Percentiles rank a stretch among this genome's conserved stretches.
Conservation (phyloP, 345 rosid genomes). For the Murraya koenigii region DNA sequence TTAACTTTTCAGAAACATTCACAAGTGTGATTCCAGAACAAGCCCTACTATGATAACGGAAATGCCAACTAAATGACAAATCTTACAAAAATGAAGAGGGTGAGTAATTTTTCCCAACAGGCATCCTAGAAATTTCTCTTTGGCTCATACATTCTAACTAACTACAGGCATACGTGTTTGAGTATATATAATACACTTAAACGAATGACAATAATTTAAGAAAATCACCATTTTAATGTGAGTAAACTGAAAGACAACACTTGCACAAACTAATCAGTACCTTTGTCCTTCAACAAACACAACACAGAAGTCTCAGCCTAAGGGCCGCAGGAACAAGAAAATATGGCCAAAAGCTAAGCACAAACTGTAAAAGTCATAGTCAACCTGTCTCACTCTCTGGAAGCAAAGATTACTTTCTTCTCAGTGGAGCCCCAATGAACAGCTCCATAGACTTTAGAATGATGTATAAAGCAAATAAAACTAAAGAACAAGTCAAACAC, state of each 20-base stretch:
- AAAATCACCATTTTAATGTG: neutral
- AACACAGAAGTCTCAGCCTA: neutral
- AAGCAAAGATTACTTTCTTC: neutral
- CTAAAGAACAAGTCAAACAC: neutral
- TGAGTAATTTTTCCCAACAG: neutral
- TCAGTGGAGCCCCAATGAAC: neutral
- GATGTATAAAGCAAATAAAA: neutral
- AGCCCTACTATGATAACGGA: neutral
- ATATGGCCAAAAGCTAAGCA: neutral
- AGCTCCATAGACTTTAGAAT: neutral
- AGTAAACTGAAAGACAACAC: neutral
- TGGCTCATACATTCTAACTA: neutral
- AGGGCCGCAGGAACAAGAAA: neutral
- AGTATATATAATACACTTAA: neutral
- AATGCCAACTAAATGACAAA: neutral
- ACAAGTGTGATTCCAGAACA: neutral
- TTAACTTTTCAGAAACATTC: neutral
- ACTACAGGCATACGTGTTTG: neutral
- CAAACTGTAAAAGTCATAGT: neutral
- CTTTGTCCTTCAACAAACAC: neutral
- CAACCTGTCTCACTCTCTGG: neutral
- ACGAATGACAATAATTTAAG: too few species aligned
- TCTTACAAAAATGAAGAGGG: neutral
- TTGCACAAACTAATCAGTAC: too few species aligned
- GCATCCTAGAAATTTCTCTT: neutral